phyloP scores from a whole-genome alignment of 1,284 basidiomycete species.

The Marasmius tenuissimus region DNA sequence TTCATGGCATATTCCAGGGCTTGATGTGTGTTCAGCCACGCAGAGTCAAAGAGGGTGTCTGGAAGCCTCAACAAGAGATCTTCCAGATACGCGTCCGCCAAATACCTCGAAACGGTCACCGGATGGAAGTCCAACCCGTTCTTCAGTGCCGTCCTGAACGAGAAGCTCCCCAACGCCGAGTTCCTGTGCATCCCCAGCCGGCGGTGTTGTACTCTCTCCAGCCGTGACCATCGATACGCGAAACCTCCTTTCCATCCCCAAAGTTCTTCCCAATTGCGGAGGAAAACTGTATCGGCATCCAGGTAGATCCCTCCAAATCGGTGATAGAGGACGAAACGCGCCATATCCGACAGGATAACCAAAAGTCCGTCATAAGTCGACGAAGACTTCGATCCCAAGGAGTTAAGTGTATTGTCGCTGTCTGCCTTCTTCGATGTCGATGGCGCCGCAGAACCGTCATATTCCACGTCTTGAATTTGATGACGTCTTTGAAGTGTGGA shows the following conservation, averaged over 20 bases:
- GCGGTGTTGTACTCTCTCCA: slow-evolving; percentile 81
- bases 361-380: slow-evolving; percentile 70
- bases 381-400: slow-evolving; percentile 64
- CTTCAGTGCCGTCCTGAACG: slow-evolving; percentile 76
- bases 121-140: too few species aligned
- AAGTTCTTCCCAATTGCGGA: too few species aligned
- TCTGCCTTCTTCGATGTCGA: slow-evolving; percentile 25
- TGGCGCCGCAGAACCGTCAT: slow-evolving; percentile 36
- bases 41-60: slow-evolving; percentile 78
- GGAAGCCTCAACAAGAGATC: slow-evolving; percentile 66
- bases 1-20: too few species aligned
- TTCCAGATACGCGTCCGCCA: slow-evolving; percentile 68
- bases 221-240: slow-evolving; percentile 75
- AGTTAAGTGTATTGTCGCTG: slow-evolving; percentile 55
- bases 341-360: slow-evolving; percentile 80
- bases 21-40: slow-evolving; percentile 82
- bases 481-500: too few species aligned
- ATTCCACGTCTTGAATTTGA: too few species aligned
- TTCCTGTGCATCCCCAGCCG: slow-evolving; percentile 69
- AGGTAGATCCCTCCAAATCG: slow-evolving; percentile 81
- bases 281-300: slow-evolving; percentile 76
- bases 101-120: slow-evolving; percentile 73
- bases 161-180: slow-evolving; percentile 69
- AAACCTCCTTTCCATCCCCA: slow-evolving; percentile 79
- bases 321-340: slow-evolving; percentile 76